Evolutionary conservation across 768 basidiomycete genomes (phyloP).

Genomic region (Mycena rosella): DNA sequence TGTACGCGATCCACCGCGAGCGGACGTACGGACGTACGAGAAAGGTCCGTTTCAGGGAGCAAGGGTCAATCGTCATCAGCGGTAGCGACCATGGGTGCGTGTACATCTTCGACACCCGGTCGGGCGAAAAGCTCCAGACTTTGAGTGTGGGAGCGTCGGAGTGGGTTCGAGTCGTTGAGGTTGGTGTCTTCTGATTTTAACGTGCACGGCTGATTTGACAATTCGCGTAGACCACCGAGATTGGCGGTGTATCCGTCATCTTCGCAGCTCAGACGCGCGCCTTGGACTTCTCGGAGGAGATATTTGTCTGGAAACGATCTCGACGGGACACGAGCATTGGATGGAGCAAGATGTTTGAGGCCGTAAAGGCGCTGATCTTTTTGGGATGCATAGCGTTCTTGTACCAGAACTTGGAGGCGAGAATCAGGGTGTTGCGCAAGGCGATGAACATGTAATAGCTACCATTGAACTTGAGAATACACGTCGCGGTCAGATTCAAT

Average conservation of each 20-base stretch:
- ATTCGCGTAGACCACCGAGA: slow-evolving; percentile 10
- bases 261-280: slow-evolving; percentile 15
- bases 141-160: slow-evolving; percentile 12
- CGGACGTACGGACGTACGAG: slow-evolving; percentile 3
- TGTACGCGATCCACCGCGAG: neutral
- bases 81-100: too few species aligned
- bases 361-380: slow-evolving; percentile 8
- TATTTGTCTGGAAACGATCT: too few species aligned
- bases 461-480: too few species aligned
- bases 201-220: slow-evolving; percentile 2
- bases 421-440: neutral
- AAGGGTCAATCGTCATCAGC: slow-evolving; percentile 4
- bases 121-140: neutral
- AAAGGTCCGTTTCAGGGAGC: slow-evolving; percentile 6
- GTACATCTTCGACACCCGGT: slow-evolving; percentile 16
- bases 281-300: too few species aligned
- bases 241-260: slow-evolving; percentile 10
- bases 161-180: slow-evolving; percentile 14
- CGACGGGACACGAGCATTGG: too few species aligned
- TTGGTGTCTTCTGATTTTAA: slow-evolving; percentile 13
- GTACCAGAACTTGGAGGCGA: slow-evolving; percentile 8
- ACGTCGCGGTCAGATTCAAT: too few species aligned
- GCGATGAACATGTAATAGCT: neutral
- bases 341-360: neutral
- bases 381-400: slow-evolving; percentile 15